These are phyloP conservation scores for Zasmidium citrigriseum DNA, from an alignment of 2,329 filamentous ascomycete genomes.

Conservation along the genomic window DNA sequence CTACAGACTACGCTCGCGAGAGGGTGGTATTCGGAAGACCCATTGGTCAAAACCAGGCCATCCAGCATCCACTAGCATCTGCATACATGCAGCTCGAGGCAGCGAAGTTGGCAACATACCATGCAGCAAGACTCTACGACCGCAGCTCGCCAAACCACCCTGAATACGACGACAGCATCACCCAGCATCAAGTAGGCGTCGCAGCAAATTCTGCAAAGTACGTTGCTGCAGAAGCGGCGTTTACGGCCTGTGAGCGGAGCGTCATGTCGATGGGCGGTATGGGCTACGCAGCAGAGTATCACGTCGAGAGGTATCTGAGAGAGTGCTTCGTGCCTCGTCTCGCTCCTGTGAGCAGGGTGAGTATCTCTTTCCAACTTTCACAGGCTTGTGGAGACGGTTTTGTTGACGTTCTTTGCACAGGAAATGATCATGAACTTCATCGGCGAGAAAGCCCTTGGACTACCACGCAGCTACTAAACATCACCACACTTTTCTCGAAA, in stretches of 20 bases:
- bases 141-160: slow-evolving; percentile 37
- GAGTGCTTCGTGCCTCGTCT: slow-evolving; percentile 62
- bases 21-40: slow-evolving; percentile 57
- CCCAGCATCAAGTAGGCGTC: slow-evolving; percentile 52
- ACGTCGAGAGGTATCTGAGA: slow-evolving; percentile 62
- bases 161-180: slow-evolving; percentile 39
- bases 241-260: slow-evolving; percentile 61
- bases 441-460: slow-evolving; percentile 64
- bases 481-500: not conserved
- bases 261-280: slow-evolving; percentile 62
- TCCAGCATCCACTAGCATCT: slow-evolving; percentile 59
- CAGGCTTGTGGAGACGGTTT: not conserved
- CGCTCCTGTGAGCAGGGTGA: slow-evolving; percentile 58
- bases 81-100: slow-evolving; percentile 64
- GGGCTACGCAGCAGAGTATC: slow-evolving; percentile 65
- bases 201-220: slow-evolving; percentile 61
- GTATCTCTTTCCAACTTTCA: slow-evolving; percentile 15
- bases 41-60: slow-evolving; percentile 62
- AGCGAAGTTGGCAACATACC: slow-evolving; percentile 62
- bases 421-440: slow-evolving; percentile 80
- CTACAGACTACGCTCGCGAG: slow-evolving; percentile 48
- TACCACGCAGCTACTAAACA: slow-evolving; percentile 66
- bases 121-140: slow-evolving; percentile 61
- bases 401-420: slow-evolving; percentile 27
- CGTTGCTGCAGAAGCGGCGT: slow-evolving; percentile 62